Base-by-base conservation (phyloP, 768 basidiomycete species). In the Gymnopilus junonius region DNA sequence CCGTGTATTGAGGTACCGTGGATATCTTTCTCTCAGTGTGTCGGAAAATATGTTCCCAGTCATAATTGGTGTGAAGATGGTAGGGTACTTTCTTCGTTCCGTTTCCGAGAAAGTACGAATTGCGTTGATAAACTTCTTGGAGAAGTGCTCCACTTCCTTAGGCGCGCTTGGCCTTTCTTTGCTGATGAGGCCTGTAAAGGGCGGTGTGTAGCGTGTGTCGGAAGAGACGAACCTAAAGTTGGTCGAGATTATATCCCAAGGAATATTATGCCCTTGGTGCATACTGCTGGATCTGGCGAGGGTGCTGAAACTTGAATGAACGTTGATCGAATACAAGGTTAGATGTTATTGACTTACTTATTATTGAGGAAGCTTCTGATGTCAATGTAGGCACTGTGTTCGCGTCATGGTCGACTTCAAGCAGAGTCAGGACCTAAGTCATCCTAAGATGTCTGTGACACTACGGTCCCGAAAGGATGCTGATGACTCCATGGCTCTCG, bases 191-290 rank as follows among this genome's bases (percentile, higher is more conserved):
- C 71, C 74, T 1, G 73, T 76, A 14, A 42, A 58, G 7, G 64
- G 70, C 7, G 77, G 77, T 1, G 74, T 77, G 40, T 62, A 42
- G 0, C 63, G 53, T 10, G 62, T 67, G 63, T 80, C 73, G 25
- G 78, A 71, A 25, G 51, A 56, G 4, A 76, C 67, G 65, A 76
- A 77, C 46, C 64, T 67, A 65, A 78, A 70, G 65, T 78, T 72
- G 10, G 72, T 66, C 8, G 76, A 64, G n/a, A 80, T 63, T 1
- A 70, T 55, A 32, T 73, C 67, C 79, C 80, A 79, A 1, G 79
- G 76, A 25, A 80, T 76, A 40, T 74, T 78, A 54, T 80, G 79
- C 29, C 74, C 71, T 71, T 78, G 78, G 57, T 79, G 78, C 79
- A 80, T 80, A n/a, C n/a, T n/a, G n/a, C n/a, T n/a, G n/a, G n/a